Evolutionary conservation across 495 filamentous ascomycete species (phyloP).

Genomic region (Tetracladium setigerum): DNA sequence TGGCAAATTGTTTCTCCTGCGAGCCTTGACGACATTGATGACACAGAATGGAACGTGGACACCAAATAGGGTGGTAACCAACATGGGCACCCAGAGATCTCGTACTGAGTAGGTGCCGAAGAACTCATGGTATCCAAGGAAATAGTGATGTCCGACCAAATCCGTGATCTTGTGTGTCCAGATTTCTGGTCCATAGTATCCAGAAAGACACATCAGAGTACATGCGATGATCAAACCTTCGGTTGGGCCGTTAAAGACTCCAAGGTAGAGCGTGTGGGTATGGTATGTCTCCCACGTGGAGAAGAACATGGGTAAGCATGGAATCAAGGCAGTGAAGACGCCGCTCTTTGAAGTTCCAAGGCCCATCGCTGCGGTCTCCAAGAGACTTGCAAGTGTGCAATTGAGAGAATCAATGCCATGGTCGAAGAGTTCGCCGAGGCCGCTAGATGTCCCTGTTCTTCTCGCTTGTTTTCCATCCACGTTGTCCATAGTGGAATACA

Average conservation of each 20-base stretch:
- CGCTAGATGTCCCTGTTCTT: slow-evolving; percentile 89
- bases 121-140: slow-evolving; percentile 31
- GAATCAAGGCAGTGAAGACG: slow-evolving; percentile 83
- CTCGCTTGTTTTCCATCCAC: slow-evolving; percentile 96
- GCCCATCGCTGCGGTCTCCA: slow-evolving; percentile 88
- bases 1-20: slow-evolving; percentile 63
- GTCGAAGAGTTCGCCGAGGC: slow-evolving; percentile 93
- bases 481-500: slow-evolving; percentile 99
- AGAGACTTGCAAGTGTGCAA: slow-evolving; percentile 83
- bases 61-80: slow-evolving; percentile 63
- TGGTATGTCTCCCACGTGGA: slow-evolving; percentile 99
- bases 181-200: slow-evolving; percentile 79
- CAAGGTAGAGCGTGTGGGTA: slow-evolving; percentile 94
- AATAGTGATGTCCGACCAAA: slow-evolving; percentile 46
- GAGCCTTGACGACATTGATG: slow-evolving; percentile 71
- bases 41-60: slow-evolving; percentile 79
- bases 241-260: slow-evolving; percentile 94
- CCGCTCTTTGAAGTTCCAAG: slow-evolving; percentile 73
- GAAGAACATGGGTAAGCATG: slow-evolving; percentile 96
- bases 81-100: slow-evolving; percentile 80
- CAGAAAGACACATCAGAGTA: slow-evolving; percentile 74
- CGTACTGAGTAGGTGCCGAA: slow-evolving; percentile 35
- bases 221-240: slow-evolving; percentile 91
- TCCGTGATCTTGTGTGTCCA: slow-evolving; percentile 70
- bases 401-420: slow-evolving; percentile 98